Evolutionary conservation across 176 grass and related monocot genomes (phyloP).

Genomic region (Oropetium thomaeum): DNA sequence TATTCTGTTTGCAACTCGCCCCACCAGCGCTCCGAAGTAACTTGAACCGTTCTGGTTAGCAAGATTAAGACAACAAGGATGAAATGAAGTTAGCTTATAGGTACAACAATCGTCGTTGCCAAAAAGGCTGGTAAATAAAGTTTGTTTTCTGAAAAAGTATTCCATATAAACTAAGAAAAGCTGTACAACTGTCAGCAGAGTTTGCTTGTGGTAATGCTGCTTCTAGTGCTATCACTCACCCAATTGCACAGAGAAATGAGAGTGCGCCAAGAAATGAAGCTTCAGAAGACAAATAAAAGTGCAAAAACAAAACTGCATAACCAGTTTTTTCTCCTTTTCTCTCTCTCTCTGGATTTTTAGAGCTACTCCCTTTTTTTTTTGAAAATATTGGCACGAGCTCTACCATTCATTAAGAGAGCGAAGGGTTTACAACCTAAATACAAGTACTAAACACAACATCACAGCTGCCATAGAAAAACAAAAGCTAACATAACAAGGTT

Average conservation of each 20-base stretch:
- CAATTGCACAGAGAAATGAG: not conserved
- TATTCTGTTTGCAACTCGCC: conserved; percentile 86
- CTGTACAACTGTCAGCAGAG: not conserved
- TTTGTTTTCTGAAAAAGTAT: not conserved
- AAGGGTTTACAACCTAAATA: too few species aligned
- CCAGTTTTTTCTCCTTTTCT: conserved; percentile 3
- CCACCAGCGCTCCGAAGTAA: conserved; percentile 85
- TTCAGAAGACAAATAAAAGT: not conserved
- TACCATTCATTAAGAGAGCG: too few species aligned
- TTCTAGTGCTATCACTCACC: not conserved
- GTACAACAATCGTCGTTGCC: not conserved
- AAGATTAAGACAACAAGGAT: not conserved
- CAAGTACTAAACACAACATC: too few species aligned
- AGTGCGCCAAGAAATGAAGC: not conserved
- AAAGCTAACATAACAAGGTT: too few species aligned
- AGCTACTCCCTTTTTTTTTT: not conserved
- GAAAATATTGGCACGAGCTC: too few species aligned
- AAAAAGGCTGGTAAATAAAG: not conserved
- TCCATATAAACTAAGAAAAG: not conserved
- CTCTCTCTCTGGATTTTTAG: not conserved
- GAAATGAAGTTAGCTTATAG: conserved; percentile 2
- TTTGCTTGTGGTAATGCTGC: not conserved
- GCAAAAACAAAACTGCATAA: conserved; percentile 14
- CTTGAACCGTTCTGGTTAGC: conserved; percentile 46
- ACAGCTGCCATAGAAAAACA: too few species aligned